Base-by-base conservation (phyloP, 2,329 filamentous ascomycete genomes). In the Hypoxylon rubiginosum region DNA sequence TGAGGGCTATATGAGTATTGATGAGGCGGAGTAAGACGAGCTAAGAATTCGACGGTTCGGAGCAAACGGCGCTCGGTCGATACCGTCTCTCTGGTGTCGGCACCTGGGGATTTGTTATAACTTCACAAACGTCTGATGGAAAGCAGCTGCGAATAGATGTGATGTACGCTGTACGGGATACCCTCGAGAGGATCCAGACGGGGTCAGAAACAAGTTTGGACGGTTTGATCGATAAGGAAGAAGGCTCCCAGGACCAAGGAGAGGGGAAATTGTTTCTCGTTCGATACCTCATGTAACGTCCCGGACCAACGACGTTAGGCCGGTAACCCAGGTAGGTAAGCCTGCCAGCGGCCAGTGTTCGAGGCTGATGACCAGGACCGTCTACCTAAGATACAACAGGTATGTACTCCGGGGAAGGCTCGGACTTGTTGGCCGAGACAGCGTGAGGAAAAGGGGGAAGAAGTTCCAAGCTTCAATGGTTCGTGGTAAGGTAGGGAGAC, bases 251-350 rank as follows among this genome's bases (percentile, higher is more conserved):
- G 64, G 43, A 53, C 58, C 58, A 45, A 52, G 62, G 62, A 60
- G 59, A 57, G 28, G 43, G 51, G 34, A 57, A 57, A 43, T 51
- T 60, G 54, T 61, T 56, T 21, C 60, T 69, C 61, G 55, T 67
- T 64, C 28, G 67, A 67, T 64, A 67, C 30, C 64, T 64, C 64
- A 69, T 69, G 67, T 65, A 69, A 69, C 64, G 67, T 65, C 67
- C 48, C 64, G 36, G 50, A 52, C 67, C 63, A 64, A 64, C 63
- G 62, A 52, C 28, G 61, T 53, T 56, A 65, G 46, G 52, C 26
- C 62, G 34, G 51, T 63, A 60, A 59, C 62, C 59, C 39, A 68
- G 60, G 61, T 53, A 59, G 64, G 54, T 64, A 64, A 69, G 63
- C 58, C 54, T 54, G 57, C 43, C n/a, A n/a, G n/a, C n/a, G 34